phyloP scores from a whole-genome alignment of 2,329 filamentous ascomycete genomes.

The Teratosphaeria zuluensis region DNA sequence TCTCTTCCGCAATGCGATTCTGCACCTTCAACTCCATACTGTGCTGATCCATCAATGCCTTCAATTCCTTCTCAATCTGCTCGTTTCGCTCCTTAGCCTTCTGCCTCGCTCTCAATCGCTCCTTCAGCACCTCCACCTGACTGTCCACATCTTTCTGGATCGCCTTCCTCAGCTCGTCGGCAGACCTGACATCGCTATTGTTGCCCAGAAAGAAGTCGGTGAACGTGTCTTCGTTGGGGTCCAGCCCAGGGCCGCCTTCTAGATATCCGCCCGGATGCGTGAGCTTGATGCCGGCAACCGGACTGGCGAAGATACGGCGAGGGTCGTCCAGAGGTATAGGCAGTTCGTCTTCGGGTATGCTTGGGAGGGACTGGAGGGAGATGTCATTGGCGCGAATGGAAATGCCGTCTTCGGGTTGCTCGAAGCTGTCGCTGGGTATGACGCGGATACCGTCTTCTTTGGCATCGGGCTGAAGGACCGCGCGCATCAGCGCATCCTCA shows the following conservation, averaged over 20 bases:
- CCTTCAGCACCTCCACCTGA: constrained; percentile 21
- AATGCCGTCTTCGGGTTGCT: constrained; percentile 17
- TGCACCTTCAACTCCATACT: constrained; percentile 36
- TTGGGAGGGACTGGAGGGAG: constrained; percentile 16
- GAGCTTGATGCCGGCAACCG: constrained; percentile 35
- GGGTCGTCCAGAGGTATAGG: constrained; percentile 35
- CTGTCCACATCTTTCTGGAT: constrained; percentile 23
- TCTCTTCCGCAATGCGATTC: constrained; percentile 32
- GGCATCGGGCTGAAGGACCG: constrained; percentile 26
- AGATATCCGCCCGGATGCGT: constrained; percentile 39
- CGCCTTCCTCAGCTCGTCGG: constrained; percentile 24
- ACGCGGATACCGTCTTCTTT: constrained; percentile 17
- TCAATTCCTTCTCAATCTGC: constrained; percentile 33
- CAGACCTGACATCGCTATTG: constrained; percentile 25
- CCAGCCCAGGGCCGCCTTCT: constrained; percentile 37
- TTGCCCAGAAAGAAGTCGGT: constrained; percentile 31
- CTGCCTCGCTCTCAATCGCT: constrained; percentile 26
- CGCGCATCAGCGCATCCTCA: constrained; percentile 34
- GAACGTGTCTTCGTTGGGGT: constrained; percentile 29
- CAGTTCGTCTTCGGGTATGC: constrained; percentile 24
- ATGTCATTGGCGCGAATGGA: constrained; percentile 21
- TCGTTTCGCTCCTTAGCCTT: constrained; percentile 33
- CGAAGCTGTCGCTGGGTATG: constrained; percentile 16
- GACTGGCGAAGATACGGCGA: constrained; percentile 32
- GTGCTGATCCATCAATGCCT: constrained; percentile 34